A percentile compares a stretch with the other conserved stretches of the same genome.
Evolutionary conservation across 306 rosid species (phyloP).

Genomic region (Cucumis hystrix): DNA sequence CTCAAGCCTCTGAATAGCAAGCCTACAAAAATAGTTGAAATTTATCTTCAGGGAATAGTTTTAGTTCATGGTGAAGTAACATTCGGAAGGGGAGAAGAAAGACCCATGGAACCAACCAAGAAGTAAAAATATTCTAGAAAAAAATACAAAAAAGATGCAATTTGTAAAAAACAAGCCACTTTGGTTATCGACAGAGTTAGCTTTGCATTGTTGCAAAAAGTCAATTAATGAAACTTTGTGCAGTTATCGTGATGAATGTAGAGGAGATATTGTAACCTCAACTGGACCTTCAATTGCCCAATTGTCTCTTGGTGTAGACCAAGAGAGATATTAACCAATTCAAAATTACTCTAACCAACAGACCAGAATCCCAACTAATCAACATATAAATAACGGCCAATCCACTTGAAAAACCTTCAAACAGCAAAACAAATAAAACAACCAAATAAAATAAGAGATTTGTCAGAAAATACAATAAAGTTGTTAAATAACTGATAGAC

Average conservation of each 20-base stretch:
- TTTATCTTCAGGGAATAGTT: neutral
- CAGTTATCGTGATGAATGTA: slow-evolving; percentile 7
- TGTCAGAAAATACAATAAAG: too few species aligned
- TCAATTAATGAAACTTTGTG: slow-evolving; percentile 12
- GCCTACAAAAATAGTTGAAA: slow-evolving; percentile 30
- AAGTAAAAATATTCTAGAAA: neutral
- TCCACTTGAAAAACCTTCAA: too few species aligned
- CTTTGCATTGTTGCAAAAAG: slow-evolving; percentile 17
- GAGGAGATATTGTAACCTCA: neutral
- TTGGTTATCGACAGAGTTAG: slow-evolving; percentile 3
- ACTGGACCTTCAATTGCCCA: slow-evolving; percentile 5
- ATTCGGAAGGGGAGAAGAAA: neutral
- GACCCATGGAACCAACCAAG: neutral
- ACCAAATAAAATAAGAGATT: too few species aligned
- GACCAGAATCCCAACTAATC: too few species aligned
- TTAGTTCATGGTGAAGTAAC: neutral
- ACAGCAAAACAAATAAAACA: too few species aligned
- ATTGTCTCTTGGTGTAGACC: neutral
- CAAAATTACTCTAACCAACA: too few species aligned
- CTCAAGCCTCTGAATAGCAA: slow-evolving; percentile 94
- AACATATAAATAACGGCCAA: too few species aligned
- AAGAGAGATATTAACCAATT: too few species aligned
- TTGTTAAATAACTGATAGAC: too few species aligned
- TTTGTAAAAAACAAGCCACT: neutral
- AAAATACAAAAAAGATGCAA: neutral